Evolutionary conservation across 345 rosid species (phyloP), one percentile per base, ranked within the genome.

Genomic region (Gossypium stocksii): DNA sequence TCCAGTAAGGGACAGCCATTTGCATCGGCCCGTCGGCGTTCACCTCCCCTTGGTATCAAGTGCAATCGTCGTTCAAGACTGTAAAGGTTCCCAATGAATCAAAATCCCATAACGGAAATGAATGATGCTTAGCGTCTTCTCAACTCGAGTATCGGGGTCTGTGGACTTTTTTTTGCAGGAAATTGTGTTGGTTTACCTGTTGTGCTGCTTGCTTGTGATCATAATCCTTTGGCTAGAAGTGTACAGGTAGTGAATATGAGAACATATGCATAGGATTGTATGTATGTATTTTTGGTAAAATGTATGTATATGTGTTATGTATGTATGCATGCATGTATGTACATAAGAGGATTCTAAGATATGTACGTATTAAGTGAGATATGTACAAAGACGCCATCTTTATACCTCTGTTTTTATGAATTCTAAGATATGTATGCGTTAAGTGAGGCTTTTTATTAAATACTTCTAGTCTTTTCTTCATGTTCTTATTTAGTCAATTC

Each of bases 1-100:
- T 86, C 88, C 64, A 65, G 86, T 20, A 92, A 92, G 15, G 91
- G 93, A 48, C 94, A 89, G 76, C 96, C 91, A 1, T 82, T 84
- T 59, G 89, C 86, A 12, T 87, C 92, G 65, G 85, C 88, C 23
- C 79, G 83, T 10, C 85, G 88, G 76, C 86, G 66, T 70, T 88
- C 89, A 5, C 87, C 81, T 73, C 72, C 83, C 78, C 83, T 74
- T 54, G 86, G 85, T 57, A 74, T 83, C 75, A 93, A 82, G 84
- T 72, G 80, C 73, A 13, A 75, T 70, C 85, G 87, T 45, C 91
- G 92, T 38, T 93, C 97, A 20, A 93, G 88, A 82, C 81, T 95
- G 75, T 92, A 78, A 77, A 34, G 1, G 13, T 62, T 34, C 23
- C 72, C 6, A 22, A 34, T 44, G 38, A 19, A 51, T 23, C 53